These are phyloP conservation scores for Licmophora abbreviata DNA, from an alignment of 108 stramenopile species.

Conservation along the genomic window DNA sequence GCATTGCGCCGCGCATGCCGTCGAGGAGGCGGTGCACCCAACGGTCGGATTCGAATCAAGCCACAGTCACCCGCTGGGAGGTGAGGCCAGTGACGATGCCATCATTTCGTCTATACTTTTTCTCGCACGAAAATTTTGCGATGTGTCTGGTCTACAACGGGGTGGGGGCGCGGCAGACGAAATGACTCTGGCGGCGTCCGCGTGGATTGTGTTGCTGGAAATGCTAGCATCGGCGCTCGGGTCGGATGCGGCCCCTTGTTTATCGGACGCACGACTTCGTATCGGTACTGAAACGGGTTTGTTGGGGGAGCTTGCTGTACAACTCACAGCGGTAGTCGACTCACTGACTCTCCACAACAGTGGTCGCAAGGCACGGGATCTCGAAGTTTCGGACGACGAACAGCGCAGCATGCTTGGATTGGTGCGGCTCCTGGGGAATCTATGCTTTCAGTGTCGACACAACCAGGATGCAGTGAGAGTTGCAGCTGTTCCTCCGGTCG, in stretches of 20 bases:
- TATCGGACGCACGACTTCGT: conserved; percentile 12
- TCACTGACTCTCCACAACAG: conserved; percentile 22
- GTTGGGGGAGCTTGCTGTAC: conserved; percentile 24
- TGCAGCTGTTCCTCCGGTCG: conserved; percentile 27
- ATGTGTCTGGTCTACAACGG: too few species aligned
- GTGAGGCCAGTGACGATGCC: conserved; percentile 13
- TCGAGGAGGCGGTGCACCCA: conserved; percentile 20
- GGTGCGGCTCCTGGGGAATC: conserved; percentile 67
- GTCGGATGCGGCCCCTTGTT: conserved; percentile 6
- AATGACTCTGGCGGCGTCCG: conserved; percentile 8
- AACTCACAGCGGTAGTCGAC: conserved; percentile 53
- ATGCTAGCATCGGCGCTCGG: conserved; percentile 49
- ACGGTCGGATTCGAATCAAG: conserved; percentile 13
- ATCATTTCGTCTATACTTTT: conserved; percentile 30
- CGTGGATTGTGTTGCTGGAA: conserved; percentile 39
- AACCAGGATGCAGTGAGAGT: conserved; percentile 67
- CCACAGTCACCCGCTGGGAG: conserved; percentile 30
- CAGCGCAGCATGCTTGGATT: conserved; percentile 40
- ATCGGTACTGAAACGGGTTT: conserved; percentile 44
- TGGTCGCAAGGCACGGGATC: conserved; percentile 47
- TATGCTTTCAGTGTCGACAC: conserved; percentile 50
- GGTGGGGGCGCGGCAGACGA: background rate
- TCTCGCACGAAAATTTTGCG: conserved; percentile 20
- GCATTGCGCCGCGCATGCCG: conserved; percentile 50
- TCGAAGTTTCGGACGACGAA: conserved; percentile 38